phyloP scores from a whole-genome alignment of 129 eudicot species.

The Saposhnikovia divaricata region DNA sequence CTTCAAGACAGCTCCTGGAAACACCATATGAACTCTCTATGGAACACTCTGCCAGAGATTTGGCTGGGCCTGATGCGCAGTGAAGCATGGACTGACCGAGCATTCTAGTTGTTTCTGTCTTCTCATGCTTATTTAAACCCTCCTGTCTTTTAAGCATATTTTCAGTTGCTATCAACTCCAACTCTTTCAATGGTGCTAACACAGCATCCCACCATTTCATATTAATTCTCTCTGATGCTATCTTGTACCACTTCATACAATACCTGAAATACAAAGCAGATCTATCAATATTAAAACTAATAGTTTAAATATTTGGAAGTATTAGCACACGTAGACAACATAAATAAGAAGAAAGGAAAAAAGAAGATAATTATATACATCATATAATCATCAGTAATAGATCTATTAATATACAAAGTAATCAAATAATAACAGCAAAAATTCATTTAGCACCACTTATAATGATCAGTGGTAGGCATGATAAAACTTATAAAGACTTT shows the following conservation, averaged over 20 bases:
- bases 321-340: background rate
- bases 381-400: background rate
- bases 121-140: slow-evolving; percentile 13
- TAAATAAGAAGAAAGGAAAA: background rate
- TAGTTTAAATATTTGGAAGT: background rate
- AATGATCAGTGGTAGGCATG: background rate
- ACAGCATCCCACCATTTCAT: slow-evolving; percentile 84
- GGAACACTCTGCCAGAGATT: slow-evolving; percentile 14
- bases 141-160: slow-evolving; percentile 26
- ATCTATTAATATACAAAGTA: background rate
- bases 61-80: slow-evolving; percentile 14
- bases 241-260: slow-evolving; percentile 86
- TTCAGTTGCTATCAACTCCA: slow-evolving; percentile 62
- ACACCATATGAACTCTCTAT: slow-evolving; percentile 18
- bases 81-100: background rate
- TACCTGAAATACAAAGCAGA: slow-evolving; percentile 43
- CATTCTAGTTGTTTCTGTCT: slow-evolving; percentile 7
- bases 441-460: background rate
- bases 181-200: slow-evolving; percentile 61
- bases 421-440: background rate
- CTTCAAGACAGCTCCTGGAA: slow-evolving; percentile 59
- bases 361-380: background rate
- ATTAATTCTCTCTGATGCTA: slow-evolving; percentile 69
- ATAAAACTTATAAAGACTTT: background rate
- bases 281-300: background rate